Conservation (phyloP, 805 yeast species). For the Sungouiella thailandica region DNA sequence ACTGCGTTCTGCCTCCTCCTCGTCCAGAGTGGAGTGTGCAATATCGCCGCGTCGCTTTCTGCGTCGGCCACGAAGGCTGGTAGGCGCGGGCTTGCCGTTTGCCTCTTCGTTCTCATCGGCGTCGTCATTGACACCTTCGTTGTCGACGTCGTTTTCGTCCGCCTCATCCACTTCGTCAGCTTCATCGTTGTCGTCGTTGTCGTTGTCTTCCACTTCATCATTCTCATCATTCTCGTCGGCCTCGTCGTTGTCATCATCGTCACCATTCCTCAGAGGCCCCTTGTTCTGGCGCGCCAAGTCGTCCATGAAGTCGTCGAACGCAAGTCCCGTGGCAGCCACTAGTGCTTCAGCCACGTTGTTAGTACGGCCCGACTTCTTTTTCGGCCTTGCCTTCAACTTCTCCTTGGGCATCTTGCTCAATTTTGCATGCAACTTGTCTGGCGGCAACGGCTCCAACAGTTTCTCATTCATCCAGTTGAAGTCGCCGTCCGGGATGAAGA, state of each 20-base stretch:
- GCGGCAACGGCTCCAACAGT: conserved; percentile 27
- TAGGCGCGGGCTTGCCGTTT: neutral
- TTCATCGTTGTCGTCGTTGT: conserved; percentile 20
- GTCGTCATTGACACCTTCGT: conserved; percentile 5
- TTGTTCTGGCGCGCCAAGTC: conserved; percentile 17
- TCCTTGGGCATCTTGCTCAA: conserved; percentile 26
- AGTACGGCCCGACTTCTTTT: conserved; percentile 22
- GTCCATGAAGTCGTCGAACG: conserved; percentile 33
- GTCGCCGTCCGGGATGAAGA: conserved; percentile 44
- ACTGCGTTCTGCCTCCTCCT: conserved; percentile 1
- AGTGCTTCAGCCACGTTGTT: conserved; percentile 34
- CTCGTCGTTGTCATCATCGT: conserved; percentile 7
- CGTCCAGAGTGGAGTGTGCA: conserved; percentile 1
- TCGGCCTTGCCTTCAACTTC: conserved; percentile 15
- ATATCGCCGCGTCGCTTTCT: neutral
- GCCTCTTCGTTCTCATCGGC: conserved; percentile 4
- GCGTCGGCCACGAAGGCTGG: neutral
- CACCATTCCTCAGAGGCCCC: conserved; percentile 1
- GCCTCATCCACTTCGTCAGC: conserved; percentile 12
- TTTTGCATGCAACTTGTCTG: conserved; percentile 24
- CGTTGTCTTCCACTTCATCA: conserved; percentile 8
- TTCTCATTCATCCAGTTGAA: conserved; percentile 41
- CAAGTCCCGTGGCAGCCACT: conserved; percentile 31
- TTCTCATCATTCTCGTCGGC: conserved; percentile 1
- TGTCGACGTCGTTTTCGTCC: conserved; percentile 10